Base-by-base conservation (phyloP, 2,329 filamentous ascomycete species). In the Beauveria scarabaeidicola region DNA sequence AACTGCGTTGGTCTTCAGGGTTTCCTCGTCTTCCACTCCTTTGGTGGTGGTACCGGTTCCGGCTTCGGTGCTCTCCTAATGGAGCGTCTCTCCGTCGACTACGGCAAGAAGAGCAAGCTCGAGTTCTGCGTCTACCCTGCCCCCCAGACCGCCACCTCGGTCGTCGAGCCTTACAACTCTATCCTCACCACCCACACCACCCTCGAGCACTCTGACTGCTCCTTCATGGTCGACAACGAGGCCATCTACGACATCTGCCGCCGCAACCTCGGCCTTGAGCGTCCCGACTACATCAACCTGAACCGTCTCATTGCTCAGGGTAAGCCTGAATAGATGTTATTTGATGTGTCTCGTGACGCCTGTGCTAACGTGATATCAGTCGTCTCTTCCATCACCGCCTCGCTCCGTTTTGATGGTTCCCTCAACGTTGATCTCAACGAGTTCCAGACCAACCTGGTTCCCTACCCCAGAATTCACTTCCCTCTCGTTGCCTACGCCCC, bases 141-240 rank as follows among this genome's bases (percentile, higher is more conserved):
- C 68, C 94, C 94, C 62, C 92, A 96, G 81, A 94, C 94, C 67
- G 91, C 93, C 68, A 97, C 93, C 71, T 95, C 94, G 48, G 93
- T 99, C 63, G 94, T 99, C 66, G 94, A 99, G 86, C 94, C 94
- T 63, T 99, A 99, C 87, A 99, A 99, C 86, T 97, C 94, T 56
- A 97, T 97, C 74, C 87, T 99, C 68, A 97, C 94, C 69, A 97
- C 94, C 65, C 94, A 99, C 86, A 97, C 92, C 74, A 97, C 94
- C 66, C 87, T 99, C 61, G 94, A 99, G 85, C 92, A 99, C 84
- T 96, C 92, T 64, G 94, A 99, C 85, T 97, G 94, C 84, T 95
- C 90, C 70, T 99, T 99, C 85, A 96, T 97, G 91, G 94, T 99
- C 68, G 94, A 99, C 82, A 99, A 99, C 79, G 94, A 99, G 83